Conservation (phyloP, 495 filamentous ascomycete species). For the Tuber brumale region DNA sequence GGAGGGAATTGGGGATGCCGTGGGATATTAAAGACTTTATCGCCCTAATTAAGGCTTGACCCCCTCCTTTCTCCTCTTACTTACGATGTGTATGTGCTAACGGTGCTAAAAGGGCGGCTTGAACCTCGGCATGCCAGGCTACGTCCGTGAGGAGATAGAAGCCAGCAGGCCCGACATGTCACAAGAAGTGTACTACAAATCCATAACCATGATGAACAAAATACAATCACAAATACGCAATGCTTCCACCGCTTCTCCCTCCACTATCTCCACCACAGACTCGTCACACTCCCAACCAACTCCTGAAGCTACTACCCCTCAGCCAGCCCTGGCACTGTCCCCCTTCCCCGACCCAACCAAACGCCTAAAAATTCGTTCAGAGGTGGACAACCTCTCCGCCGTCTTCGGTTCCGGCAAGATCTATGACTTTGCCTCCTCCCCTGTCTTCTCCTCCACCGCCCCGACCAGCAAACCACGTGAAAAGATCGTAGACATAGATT, state of each 20-base stretch:
- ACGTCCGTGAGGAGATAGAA: constrained; percentile 22
- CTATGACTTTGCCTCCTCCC: constrained; percentile 28
- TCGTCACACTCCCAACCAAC: not conserved
- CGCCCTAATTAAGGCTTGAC: constrained; percentile 19
- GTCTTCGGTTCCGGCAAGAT: constrained; percentile 30
- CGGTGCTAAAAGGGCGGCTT: not conserved
- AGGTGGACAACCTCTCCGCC: constrained; percentile 15
- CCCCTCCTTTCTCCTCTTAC: not conserved
- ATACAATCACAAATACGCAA: not conserved
- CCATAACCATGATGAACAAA: not conserved
- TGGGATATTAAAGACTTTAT: constrained; percentile 34
- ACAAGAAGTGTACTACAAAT: not conserved
- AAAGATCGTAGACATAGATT: constrained; percentile 22
- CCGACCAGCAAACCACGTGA: not conserved
- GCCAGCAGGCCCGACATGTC: constrained; percentile 5
- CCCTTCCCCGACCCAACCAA: not conserved
- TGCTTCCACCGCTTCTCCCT: not conserved
- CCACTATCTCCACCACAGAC: not conserved
- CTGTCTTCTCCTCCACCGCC: constrained; percentile 13
- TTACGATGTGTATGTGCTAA: not conserved
- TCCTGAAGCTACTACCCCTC: not conserved
- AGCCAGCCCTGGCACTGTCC: not conserved
- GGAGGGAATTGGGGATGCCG: not conserved
- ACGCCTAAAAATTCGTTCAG: constrained; percentile 8
- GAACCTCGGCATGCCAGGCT: constrained; percentile 17